Percentiles rank a stretch among this genome's conserved stretches.
phyloP scores from a whole-genome alignment of 148 eudicot genomes.

The Fagopyrum tataricum region DNA sequence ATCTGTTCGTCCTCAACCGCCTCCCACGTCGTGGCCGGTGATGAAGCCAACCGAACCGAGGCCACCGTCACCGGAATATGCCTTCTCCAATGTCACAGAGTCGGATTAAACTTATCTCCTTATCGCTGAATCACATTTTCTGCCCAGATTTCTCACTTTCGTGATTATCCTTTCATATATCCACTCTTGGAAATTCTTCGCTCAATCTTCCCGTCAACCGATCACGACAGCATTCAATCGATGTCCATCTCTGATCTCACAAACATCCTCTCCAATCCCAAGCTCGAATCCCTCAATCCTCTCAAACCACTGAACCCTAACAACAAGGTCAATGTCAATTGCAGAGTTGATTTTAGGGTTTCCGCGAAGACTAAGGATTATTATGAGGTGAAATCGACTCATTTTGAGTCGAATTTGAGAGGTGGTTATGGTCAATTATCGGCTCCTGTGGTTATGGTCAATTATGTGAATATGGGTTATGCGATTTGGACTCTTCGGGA shows the following conservation, averaged over 20 bases:
- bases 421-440: no score
- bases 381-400: constrained; percentile 32
- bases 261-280: no score
- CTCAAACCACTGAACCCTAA: constrained; percentile 14
- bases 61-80: no score
- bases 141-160: background rate
- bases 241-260: constrained; percentile 35
- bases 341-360: constrained; percentile 31
- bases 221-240: background rate
- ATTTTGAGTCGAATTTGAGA: no score
- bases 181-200: background rate
- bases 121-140: background rate
- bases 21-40: no score
- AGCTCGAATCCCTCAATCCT: no score
- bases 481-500: no score
- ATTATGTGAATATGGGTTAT: no score
- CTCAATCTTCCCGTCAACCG: background rate
- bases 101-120: constrained; percentile 4
- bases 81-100: no score
- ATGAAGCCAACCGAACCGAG: no score
- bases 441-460: no score
- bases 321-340: constrained; percentile 19
- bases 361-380: constrained; percentile 40
- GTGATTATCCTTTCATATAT: background rate
- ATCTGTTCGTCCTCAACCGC: no score